Percentiles rank a stretch among this genome's conserved stretches.
Conservation (phyloP, 352 stramenopile genomes). For the Plasmopara viticola region DNA sequence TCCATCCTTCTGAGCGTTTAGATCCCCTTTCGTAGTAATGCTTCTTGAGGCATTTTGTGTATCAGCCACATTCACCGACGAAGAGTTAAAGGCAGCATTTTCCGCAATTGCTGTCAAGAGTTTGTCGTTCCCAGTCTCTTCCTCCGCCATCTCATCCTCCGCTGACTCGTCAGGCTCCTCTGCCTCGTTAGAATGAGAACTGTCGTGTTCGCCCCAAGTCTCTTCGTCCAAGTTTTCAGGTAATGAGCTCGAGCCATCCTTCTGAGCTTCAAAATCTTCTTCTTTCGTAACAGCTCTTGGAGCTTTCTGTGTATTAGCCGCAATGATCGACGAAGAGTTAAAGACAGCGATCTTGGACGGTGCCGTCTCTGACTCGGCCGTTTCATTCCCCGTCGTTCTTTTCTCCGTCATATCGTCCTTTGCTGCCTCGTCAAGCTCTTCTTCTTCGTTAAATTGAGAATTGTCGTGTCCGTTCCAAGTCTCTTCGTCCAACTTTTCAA, state of each 20-base stretch:
- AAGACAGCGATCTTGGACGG: not conserved
- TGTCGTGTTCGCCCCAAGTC: too few relatives aligned
- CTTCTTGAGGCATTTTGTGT: not conserved
- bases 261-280: not conserved
- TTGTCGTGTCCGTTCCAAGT: too few relatives aligned
- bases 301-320: not conserved
- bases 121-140: not conserved
- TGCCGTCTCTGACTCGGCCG: not conserved
- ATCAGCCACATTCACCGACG: not conserved
- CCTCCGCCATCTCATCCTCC: not conserved
- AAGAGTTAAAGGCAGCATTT: not conserved
- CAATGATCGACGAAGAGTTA: not conserved
- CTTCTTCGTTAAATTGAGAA: too few relatives aligned
- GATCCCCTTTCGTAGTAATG: not conserved
- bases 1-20: not conserved
- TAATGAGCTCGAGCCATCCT: not conserved
- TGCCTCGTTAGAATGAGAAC: too few relatives aligned
- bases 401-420: not conserved
- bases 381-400: too few relatives aligned
- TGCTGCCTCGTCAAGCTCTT: too few relatives aligned
- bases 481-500: not conserved
- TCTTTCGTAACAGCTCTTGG: not conserved
- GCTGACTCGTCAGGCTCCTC: too few relatives aligned
- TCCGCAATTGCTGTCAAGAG: not conserved
- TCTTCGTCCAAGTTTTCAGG: not conserved